Conservation (phyloP, 2,329 filamentous ascomycete species). For the Knoxdaviesia proteae region DNA sequence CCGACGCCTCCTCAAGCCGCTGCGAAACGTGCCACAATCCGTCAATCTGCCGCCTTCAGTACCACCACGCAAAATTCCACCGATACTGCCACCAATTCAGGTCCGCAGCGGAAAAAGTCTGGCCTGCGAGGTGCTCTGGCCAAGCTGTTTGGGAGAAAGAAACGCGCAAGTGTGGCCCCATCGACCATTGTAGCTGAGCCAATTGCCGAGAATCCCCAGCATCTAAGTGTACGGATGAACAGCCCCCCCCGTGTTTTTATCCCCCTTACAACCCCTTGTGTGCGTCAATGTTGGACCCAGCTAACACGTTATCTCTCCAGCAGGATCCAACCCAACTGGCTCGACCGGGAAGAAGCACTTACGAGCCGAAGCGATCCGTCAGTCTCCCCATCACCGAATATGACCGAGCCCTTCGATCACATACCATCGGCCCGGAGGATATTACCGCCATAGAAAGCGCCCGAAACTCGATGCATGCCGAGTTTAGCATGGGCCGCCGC, state of each 20-base stretch:
- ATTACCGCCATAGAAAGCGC: slow-evolving; percentile 30
- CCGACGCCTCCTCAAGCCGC: slow-evolving; percentile 9
- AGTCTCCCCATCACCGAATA: slow-evolving; percentile 40
- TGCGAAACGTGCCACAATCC: slow-evolving; percentile 10
- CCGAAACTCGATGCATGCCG: slow-evolving; percentile 26
- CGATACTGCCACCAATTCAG: slow-evolving; percentile 9
- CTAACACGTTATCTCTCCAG: too few relatives aligned
- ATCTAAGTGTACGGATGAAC: neutral
- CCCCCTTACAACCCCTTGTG: too few relatives aligned
- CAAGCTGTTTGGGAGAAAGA: slow-evolving; percentile 37
- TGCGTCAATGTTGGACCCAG: too few relatives aligned
- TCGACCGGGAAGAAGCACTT: neutral
- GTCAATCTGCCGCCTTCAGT: slow-evolving; percentile 25
- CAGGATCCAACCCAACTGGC: too few relatives aligned
- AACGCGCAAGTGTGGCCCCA: slow-evolving; percentile 12
- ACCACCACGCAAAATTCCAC: slow-evolving; percentile 15
- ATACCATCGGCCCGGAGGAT: slow-evolving; percentile 36
- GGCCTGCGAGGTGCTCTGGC: slow-evolving; percentile 33
- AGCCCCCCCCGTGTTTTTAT: too few relatives aligned
- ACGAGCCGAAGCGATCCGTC: slow-evolving; percentile 29
- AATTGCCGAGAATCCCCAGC: neutral
- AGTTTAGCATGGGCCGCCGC: slow-evolving; percentile 15
- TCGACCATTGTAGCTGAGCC: too few relatives aligned
- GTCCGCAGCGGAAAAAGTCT: slow-evolving; percentile 34
- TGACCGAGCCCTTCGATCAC: slow-evolving; percentile 37